A percentile compares a stretch with the other conserved stretches of the same genome.
phyloP scores from a whole-genome alignment of 75 land plant species.

The Adiantum capillusveneris region DNA sequence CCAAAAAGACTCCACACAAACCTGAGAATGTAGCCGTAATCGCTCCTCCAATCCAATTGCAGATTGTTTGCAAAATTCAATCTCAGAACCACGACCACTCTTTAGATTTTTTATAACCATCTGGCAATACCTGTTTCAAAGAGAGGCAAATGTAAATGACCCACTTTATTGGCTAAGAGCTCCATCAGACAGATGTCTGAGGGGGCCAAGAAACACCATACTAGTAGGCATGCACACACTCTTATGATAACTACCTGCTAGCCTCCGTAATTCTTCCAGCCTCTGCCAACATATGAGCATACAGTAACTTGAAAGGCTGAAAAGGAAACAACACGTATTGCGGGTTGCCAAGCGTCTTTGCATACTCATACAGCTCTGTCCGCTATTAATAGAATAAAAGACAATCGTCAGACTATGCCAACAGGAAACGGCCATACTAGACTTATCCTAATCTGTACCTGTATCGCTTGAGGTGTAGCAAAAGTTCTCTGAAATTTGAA shows the following conservation, averaged over 20 bases:
- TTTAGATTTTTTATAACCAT: slow-evolving; percentile 59
- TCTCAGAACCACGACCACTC: slow-evolving; percentile 73
- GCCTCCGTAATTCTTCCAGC: slow-evolving; percentile 79
- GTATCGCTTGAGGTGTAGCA: slow-evolving; percentile 86
- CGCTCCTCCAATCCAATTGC: slow-evolving; percentile 76
- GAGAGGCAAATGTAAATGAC: too few species aligned
- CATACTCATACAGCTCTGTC: slow-evolving; percentile 90
- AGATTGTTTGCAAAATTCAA: slow-evolving; percentile 56
- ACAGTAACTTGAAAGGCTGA: slow-evolving; percentile 90
- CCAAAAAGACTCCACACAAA: slow-evolving; percentile 17
- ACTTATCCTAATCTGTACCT: slow-evolving; percentile 32
- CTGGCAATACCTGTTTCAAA: slow-evolving; percentile 72
- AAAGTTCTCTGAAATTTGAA: slow-evolving; percentile 80
- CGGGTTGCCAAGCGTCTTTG: slow-evolving; percentile 85
- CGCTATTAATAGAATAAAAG: slow-evolving; percentile 41
- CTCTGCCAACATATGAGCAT: slow-evolving; percentile 95
- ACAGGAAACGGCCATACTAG: too few species aligned
- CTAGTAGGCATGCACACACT: too few species aligned
- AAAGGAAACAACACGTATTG: slow-evolving; percentile 77
- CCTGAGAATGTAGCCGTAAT: slow-evolving; percentile 80
- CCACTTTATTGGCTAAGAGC: too few species aligned
- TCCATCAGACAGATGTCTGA: too few species aligned
- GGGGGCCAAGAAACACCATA: not conserved
- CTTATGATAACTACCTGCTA: slow-evolving; percentile 58
- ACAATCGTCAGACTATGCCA: not conserved